phyloP scores from a whole-genome alignment of 202 grass and related monocot genomes.

The Bolboschoenoplectus hybrid region DNA sequence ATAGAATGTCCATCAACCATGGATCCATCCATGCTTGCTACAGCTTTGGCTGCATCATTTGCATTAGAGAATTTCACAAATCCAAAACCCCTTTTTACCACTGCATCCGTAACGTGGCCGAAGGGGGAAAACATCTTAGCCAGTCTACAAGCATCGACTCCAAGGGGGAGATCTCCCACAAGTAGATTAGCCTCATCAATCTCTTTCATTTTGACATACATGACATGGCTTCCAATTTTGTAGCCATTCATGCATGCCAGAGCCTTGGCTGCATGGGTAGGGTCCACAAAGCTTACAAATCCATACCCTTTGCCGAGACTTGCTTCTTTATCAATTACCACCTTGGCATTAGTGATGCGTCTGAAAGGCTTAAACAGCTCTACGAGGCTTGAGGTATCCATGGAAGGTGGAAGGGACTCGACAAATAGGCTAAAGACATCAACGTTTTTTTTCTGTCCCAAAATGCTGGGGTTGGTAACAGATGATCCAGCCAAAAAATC shows the following conservation, averaged over 20 bases:
- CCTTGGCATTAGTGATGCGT: conserved; percentile 2
- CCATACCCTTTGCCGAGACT: conserved; percentile 5
- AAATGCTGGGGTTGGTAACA: neutral
- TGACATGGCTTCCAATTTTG: conserved; percentile 3
- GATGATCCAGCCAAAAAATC: conserved; percentile 1
- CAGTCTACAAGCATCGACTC: conserved; percentile 15
- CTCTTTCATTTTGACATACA: conserved; percentile 20
- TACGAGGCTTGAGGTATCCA: conserved; percentile 7
- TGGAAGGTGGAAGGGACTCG: conserved; percentile 11
- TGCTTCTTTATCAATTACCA: conserved; percentile 15
- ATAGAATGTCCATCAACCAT: conserved; percentile 11
- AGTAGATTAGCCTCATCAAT: neutral
- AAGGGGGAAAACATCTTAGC: conserved; percentile 30
- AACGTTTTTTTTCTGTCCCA: neutral
- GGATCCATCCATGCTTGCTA: conserved; percentile 9
- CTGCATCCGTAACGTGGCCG: neutral
- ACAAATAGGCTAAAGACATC: neutral
- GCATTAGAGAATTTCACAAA: conserved; percentile 8
- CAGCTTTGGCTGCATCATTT: conserved; percentile 21
- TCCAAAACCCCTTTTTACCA: neutral
- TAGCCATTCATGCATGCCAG: conserved; percentile 9
- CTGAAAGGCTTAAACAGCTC: neutral
- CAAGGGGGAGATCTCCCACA: conserved; percentile 5
- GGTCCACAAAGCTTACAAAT: conserved; percentile 4
- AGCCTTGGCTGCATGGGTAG: conserved; percentile 12